Percentiles rank a stretch among this genome's conserved stretches.
These are phyloP conservation scores for Scutellaria barbata DNA, from an alignment of 257 asterid genomes.

Conservation along the genomic window DNA sequence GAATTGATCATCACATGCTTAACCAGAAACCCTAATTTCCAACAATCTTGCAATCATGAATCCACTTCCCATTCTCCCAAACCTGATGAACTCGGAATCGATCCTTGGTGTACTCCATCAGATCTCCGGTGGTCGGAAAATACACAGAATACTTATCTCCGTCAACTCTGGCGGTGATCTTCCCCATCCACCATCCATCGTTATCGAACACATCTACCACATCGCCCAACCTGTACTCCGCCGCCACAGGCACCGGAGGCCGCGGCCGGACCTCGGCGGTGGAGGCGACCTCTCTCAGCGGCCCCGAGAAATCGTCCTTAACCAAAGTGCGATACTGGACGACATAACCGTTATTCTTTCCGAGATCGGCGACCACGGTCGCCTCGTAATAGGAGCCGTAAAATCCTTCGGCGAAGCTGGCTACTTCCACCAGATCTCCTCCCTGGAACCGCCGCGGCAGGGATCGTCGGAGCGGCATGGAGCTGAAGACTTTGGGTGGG, in stretches of 20 bases:
- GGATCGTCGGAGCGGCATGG: no score
- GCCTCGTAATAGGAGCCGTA: no score
- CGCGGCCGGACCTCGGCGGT: slow-evolving; percentile 37
- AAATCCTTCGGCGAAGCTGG: no score
- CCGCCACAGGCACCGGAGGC: slow-evolving; percentile 30
- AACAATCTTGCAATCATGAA: no score
- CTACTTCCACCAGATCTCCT: no score
- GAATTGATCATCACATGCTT: no score
- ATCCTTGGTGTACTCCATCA: slow-evolving; percentile 23
- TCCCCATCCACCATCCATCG: slow-evolving; percentile 57
- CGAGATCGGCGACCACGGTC: background rate
- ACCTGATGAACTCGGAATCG: slow-evolving; percentile 41
- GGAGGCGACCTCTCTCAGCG: slow-evolving; percentile 35
- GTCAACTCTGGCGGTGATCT: slow-evolving; percentile 24
- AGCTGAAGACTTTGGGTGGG: no score
- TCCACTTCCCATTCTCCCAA: slow-evolving; percentile 29
- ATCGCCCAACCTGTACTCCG: slow-evolving; percentile 1
- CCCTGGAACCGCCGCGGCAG: no score
- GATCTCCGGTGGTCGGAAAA: slow-evolving; percentile 35
- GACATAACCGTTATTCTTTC: slow-evolving; percentile 3
- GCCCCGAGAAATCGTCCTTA: slow-evolving; percentile 32
- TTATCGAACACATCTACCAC: slow-evolving; percentile 42
- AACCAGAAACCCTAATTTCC: no score
- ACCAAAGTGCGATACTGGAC: slow-evolving; percentile 29
- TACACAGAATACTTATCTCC: slow-evolving; percentile 14